Evolutionary conservation across 805 yeast genomes (phyloP).

Genomic region (Jamesozyma spencerorum): DNA sequence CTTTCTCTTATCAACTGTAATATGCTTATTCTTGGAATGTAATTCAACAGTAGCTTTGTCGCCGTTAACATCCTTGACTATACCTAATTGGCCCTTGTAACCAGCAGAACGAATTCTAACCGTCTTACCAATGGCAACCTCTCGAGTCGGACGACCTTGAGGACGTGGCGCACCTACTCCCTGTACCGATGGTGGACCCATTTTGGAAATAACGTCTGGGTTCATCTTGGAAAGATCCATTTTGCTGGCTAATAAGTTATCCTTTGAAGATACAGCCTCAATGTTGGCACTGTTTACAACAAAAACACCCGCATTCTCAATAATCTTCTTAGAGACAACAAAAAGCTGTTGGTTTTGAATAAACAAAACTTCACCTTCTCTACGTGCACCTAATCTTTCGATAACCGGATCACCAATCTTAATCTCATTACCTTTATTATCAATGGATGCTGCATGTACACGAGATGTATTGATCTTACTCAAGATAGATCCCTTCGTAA

Average conservation of each 20-base stretch:
- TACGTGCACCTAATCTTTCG: constrained; percentile 71
- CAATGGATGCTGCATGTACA: constrained; percentile 81
- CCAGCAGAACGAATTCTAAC: constrained; percentile 86
- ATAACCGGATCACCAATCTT: constrained; percentile 88
- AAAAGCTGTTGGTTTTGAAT: constrained; percentile 74
- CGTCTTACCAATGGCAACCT: constrained; percentile 68
- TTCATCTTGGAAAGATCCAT: constrained; percentile 80
- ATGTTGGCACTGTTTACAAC: constrained; percentile 69
- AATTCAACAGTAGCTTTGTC: constrained; percentile 85
- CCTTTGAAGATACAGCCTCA: constrained; percentile 77
- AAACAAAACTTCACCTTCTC: constrained; percentile 83
- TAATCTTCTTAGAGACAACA: constrained; percentile 65
- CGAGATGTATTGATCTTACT: constrained; percentile 61
- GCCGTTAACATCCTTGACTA: constrained; percentile 88
- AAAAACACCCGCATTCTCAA: constrained; percentile 87
- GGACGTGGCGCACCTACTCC: constrained; percentile 36
- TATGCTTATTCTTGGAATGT: constrained; percentile 83
- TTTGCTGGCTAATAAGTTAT: constrained; percentile 38
- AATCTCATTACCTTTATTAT: constrained; percentile 73
- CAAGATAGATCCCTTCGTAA: constrained; percentile 75
- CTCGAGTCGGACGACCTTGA: constrained; percentile 62
- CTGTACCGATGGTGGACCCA: constrained; percentile 43
- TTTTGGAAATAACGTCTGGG: constrained; percentile 43
- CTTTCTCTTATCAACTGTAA: constrained; percentile 72
- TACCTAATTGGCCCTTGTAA: constrained; percentile 90